Base-by-base conservation (phyloP, 306 rosid genomes). In the Lotus japonicus region DNA sequence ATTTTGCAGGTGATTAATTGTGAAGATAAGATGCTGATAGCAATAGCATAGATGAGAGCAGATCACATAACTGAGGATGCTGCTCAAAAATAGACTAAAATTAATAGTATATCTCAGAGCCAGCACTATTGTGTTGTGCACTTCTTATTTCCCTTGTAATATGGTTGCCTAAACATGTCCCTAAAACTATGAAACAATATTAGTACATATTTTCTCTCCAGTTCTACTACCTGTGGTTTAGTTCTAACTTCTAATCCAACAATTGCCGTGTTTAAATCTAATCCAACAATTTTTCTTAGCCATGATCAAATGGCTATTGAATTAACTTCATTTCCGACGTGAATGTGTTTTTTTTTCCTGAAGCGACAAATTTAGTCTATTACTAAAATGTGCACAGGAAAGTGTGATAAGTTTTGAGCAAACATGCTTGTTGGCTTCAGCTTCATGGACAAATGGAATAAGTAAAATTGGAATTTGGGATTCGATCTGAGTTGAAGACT, bases 121-220 rank as follows among this genome's bases (percentile, higher is more conserved):
- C 52, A 68, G 7, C 53, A 53, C 26, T 11, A 10, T 53, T 53
- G 51, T 67, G 53, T 68, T 53, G 42, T 39, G 62, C 21, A 26
- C 31, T 26, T 26, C 4, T 26, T 26, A 26, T 26, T 26, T n/a
- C 15, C 63, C 9, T 53, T 54, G 42, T 54, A 53, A 54, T 68
- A 51, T 50, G n/a, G n/a, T n/a, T n/a, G n/a, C n/a, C 51, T 52
- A 67, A 51, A 52, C 36, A 51, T 67, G 59, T 35, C 35, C 6
- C 64, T 41, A 5, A 31, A 54, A 21, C 43, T 21, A 68, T 55
- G 36, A 23, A 68, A 55, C 21, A 68, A 55, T 56, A n/a, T n/a
- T n/a, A 55, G 31, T 42, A 43, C 17, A 68, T 55, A 42, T 68
- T 42, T 68, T 68, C 74, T 68, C 74, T 41, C 61, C 10, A 23